Evolutionary conservation across 2,329 filamentous ascomycete species (phyloP).

Genomic region (Xylariaceae sp.): DNA sequence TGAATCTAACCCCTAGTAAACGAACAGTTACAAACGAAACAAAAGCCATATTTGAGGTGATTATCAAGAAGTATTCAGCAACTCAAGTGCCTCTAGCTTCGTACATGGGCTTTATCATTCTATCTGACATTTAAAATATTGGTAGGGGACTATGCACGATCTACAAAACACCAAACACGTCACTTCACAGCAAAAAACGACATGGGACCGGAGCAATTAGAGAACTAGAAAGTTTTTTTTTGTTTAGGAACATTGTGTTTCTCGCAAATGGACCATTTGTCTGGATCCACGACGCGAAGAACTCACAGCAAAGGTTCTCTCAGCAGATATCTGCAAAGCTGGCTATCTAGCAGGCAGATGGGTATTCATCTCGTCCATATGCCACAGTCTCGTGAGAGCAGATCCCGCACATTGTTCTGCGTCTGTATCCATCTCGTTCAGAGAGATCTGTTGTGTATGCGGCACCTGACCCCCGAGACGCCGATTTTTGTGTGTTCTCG

Average conservation of each 20-base stretch:
- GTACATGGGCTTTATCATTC: too few relatives aligned
- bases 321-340: slow-evolving; percentile 33
- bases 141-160: too few relatives aligned
- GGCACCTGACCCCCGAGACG: slow-evolving; percentile 34
- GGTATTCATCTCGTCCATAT: slow-evolving; percentile 31
- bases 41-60: too few relatives aligned
- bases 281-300: slow-evolving; percentile 35
- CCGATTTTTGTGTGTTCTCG: slow-evolving; percentile 27
- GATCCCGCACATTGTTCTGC: slow-evolving; percentile 27
- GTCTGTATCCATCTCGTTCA: slow-evolving; percentile 12
- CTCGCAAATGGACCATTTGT: slow-evolving; percentile 36
- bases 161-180: too few relatives aligned
- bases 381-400: slow-evolving; percentile 29
- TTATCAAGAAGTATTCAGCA: too few relatives aligned
- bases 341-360: slow-evolving; percentile 32
- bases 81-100: too few relatives aligned
- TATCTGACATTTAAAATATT: too few relatives aligned
- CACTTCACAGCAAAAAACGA: not conserved
- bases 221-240: slow-evolving; percentile 32
- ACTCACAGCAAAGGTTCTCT: slow-evolving; percentile 33
- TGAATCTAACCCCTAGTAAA: too few relatives aligned
- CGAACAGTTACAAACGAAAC: too few relatives aligned
- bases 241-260: slow-evolving; percentile 43
- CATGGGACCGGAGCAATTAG: not conserved
- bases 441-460: slow-evolving; percentile 24